Evolutionary conservation across 2,329 filamentous ascomycete genomes (phyloP), one percentile per base, ranked within the genome.

Genomic region (Xylariaceae sp.): DNA sequence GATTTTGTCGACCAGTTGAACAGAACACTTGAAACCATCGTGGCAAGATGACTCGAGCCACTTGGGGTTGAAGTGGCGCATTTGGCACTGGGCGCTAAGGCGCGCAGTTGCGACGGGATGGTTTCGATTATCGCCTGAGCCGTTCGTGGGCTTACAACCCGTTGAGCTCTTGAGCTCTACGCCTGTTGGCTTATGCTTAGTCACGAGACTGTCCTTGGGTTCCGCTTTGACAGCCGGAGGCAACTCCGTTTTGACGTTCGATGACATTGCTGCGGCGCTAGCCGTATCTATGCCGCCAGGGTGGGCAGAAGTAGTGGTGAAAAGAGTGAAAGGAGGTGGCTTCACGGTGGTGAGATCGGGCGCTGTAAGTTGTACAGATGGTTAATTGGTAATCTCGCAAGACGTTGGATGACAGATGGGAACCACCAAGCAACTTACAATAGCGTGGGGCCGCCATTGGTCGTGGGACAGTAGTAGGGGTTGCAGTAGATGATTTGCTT

Each of bases 1-100:
- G 2, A 55, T 32, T 16, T 55, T 47, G 9, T 51, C 35, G 11
- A 36, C 27, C 18, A 70, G 18, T 16, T 55, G 47, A 6, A 70
- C 64, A 18, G 59, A 57, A 40, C 61, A 67, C 36, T 35, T 60
- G 40, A 45, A 63, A 1, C 29, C 27, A 16, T 53, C 51, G 13
- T 58, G 32, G 2, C 7, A 20, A 7, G 37, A 50, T 4, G 37
- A 58, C 40, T 64, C 64, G 2, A 26, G 32, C 43, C 63, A 70
- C 21, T 59, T 37, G 1, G 67, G 67, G 29, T 69, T 70, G 52
- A 69, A 70, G 13, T 51, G 35, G 1, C 66, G 60, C 26, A 58
- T 55, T 54, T 70, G 67, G 42, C 67, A 70, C 35, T 66, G 62
- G 1, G 27, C 27, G 54, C 57, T 60, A 13, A 62, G 54, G 23